Base-by-base conservation (phyloP, 202 grass and related monocot species). In the Saccharum hybrid region DNA sequence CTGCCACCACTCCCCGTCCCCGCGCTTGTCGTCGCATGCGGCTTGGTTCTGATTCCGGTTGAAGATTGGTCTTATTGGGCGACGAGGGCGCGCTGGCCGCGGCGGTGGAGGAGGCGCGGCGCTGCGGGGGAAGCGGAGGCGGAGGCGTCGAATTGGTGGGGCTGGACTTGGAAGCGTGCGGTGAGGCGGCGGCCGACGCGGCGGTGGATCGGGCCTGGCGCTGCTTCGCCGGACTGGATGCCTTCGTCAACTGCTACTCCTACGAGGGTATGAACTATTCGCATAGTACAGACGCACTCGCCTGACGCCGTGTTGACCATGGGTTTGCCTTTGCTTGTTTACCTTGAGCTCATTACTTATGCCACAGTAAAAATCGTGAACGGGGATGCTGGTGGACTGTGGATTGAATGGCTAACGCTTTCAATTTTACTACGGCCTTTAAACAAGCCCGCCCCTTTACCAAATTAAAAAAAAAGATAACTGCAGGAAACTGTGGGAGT, bases 41-140 rank as follows among this genome's bases (percentile, higher is more conserved):
- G 6, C 4, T 64, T 59, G 5, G 2, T 81, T 76, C 51, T 79
- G 10, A 62, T 68, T 36, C 64, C 12, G 48, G 0, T 28, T 57
- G 0, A 41, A 98, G 95, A 64, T 11, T 97, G 80, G 88, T 97
- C 49, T 80, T 97, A 52, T 40, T 94, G 73, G 95, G 95, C 63
- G 85, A 93, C 40, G 90, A 88, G 76, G 80, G 28, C 46, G 65
- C 78, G n/a, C 76, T 97, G 10, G 84, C 59, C n/a, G 66, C 70
- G 66, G 72, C 85, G 65, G 80, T 71, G 37, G 84, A 57, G 69
- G 84, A 86, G 67, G 85, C 56, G 16, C 43, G 62, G 46, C 80
- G 54, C 15, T 88, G 69, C 28, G 66, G 82, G 16, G 49, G 64
- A 2, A 7, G 39, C 48, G 56, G 57, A 1, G 16, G 61, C 7